A percentile compares a stretch with the other conserved stretches of the same genome.
Conservation (phyloP, 2,329 filamentous ascomycete species). For the Trichoderma afroharzianum region DNA sequence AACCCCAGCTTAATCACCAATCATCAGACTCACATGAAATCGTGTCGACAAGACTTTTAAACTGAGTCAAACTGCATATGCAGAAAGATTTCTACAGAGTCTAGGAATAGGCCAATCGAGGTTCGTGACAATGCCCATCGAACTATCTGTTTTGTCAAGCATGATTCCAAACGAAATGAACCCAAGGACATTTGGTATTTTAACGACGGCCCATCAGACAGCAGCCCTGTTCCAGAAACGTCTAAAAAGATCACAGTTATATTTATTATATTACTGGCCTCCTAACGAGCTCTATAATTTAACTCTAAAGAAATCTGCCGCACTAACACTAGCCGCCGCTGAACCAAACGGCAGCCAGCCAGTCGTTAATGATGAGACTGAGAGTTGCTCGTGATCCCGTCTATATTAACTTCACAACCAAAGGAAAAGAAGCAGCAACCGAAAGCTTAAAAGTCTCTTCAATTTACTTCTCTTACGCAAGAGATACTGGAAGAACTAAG, state of each 20-base stretch:
- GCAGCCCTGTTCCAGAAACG: background rate
- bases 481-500: slow-evolving; percentile 19
- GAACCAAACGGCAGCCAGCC: background rate
- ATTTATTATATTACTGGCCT: slow-evolving; percentile 23
- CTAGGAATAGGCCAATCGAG: too few relatives aligned
- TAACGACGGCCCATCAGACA: slow-evolving; percentile 6
- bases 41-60: too few relatives aligned
- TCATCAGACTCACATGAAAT: too few relatives aligned
- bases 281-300: background rate
- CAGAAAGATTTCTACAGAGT: too few relatives aligned
- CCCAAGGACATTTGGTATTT: slow-evolving; percentile 22
- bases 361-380: too few relatives aligned
- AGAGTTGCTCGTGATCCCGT: background rate
- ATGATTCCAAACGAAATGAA: background rate
- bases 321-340: too few relatives aligned
- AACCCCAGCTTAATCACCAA: too few relatives aligned
- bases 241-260: background rate
- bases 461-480: slow-evolving; percentile 32
- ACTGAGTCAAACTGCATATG: too few relatives aligned
- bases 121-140: too few relatives aligned
- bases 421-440: slow-evolving; percentile 26
- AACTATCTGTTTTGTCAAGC: too few relatives aligned
- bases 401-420: background rate
- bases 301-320: background rate
- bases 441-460: slow-evolving; percentile 32